Evolutionary conservation across 495 filamentous ascomycete genomes (phyloP).

Genomic region (Talaromyces nanjingensis): DNA sequence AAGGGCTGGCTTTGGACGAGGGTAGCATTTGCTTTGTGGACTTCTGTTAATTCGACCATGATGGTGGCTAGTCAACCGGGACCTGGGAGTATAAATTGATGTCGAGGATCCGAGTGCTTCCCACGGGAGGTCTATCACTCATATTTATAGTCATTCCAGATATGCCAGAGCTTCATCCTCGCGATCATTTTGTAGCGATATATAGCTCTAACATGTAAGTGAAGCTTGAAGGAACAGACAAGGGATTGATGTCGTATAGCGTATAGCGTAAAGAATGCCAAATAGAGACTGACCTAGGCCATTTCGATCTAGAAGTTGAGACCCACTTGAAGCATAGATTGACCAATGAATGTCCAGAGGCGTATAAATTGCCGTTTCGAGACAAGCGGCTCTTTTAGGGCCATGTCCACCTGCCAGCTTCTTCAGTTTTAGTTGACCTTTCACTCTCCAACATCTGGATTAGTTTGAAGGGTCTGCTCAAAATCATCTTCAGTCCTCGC

Average conservation of each 20-base stretch:
- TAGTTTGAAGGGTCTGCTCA: neutral
- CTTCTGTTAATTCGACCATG: constrained; percentile 16
- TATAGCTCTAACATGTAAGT: neutral
- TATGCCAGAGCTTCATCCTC: neutral
- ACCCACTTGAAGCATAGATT: neutral
- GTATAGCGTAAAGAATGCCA: neutral
- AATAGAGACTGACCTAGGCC: neutral
- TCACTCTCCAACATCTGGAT: neutral
- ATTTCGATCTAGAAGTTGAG: neutral
- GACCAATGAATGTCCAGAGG: neutral
- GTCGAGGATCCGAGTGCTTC: neutral
- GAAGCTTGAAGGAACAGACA: neutral
- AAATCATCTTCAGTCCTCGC: neutral
- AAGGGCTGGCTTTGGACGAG: constrained; percentile 11
- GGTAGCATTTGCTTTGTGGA: constrained; percentile 12
- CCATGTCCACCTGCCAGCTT: neutral
- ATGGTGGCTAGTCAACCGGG: neutral
- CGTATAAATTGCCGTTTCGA: neutral
- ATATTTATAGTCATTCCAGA: neutral
- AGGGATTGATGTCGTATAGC: neutral
- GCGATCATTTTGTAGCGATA: neutral
- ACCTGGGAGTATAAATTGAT: neutral
- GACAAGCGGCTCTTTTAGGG: neutral
- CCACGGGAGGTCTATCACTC: neutral
- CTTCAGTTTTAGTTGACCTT: neutral